phyloP scores from a whole-genome alignment of 2,329 filamentous ascomycete species.

The Fusarium udum region DNA sequence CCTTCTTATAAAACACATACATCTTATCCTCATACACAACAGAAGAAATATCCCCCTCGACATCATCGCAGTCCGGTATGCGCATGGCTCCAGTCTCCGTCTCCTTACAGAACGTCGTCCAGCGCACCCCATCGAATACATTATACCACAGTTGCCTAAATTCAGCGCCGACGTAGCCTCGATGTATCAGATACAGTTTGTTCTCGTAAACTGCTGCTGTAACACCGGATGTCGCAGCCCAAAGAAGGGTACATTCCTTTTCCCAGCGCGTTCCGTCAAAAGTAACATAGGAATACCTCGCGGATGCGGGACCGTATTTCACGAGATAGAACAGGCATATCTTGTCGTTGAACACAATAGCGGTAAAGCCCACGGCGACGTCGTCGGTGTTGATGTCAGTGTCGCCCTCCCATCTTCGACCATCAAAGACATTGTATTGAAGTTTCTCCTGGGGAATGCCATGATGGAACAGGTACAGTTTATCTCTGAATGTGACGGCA shows the following conservation, averaged over 20 bases:
- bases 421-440: neutral
- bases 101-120: neutral
- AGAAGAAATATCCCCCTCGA: neutral
- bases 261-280: neutral
- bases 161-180: neutral
- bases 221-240: neutral
- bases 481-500: neutral
- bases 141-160: neutral
- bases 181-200: neutral
- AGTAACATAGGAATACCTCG: fast-evolving
- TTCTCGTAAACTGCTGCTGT: neutral
- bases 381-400: neutral
- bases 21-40: neutral
- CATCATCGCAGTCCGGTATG: neutral
- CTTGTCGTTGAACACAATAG: neutral
- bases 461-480: neutral
- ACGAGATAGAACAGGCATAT: neutral
- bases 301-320: fast-evolving
- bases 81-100: neutral
- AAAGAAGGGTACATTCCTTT: fast-evolving
- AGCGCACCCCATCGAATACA: neutral
- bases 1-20: neutral
- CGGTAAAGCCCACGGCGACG: neutral
- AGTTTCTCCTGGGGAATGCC: neutral
- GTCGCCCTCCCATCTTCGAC: neutral